Evolutionary conservation across 192 early-diverging fungal genomes (phyloP).

Genomic region (Coemansia sp.): DNA sequence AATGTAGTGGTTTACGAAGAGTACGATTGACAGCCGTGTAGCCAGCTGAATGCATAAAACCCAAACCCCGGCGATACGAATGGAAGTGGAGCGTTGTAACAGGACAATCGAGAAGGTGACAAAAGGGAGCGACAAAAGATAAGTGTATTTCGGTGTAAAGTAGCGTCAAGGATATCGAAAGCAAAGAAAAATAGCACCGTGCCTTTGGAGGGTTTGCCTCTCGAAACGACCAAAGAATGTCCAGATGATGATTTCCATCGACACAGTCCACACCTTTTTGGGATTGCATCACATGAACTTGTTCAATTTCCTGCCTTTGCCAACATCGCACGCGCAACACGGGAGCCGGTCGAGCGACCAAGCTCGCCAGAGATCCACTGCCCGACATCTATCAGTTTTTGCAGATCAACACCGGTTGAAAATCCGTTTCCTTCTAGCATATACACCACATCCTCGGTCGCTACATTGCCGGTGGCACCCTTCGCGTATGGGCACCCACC

Average conservation of each 20-base stretch:
- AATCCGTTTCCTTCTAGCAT: slow-evolving; percentile 85
- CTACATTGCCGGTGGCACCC: slow-evolving; percentile 95
- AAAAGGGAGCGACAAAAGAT: neutral
- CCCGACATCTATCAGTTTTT: slow-evolving; percentile 72
- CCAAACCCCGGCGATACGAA: no score
- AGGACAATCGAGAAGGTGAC: neutral
- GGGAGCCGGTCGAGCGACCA: slow-evolving; percentile 62
- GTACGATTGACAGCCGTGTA: neutral
- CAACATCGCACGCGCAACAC: slow-evolving; percentile 42
- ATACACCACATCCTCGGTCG: slow-evolving; percentile 95
- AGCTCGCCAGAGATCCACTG: slow-evolving; percentile 85
- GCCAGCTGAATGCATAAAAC: no score
- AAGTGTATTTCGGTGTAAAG: neutral
- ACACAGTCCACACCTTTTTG: neutral
- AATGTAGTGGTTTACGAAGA: slow-evolving; percentile 1
- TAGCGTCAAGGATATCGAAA: neutral
- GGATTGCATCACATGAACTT: slow-evolving; percentile 1
- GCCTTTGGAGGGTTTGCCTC: neutral
- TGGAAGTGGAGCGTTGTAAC: neutral
- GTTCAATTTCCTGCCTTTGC: slow-evolving; percentile 19
- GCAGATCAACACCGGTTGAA: slow-evolving; percentile 76
- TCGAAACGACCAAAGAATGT: neutral
- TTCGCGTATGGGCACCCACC: slow-evolving; percentile 96
- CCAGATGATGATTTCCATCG: neutral
- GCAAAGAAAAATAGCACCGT: neutral